These are phyloP conservation scores for Sechiopsis laciniata DNA, from an alignment of 306 rosid genomes.

Conservation along the genomic window DNA sequence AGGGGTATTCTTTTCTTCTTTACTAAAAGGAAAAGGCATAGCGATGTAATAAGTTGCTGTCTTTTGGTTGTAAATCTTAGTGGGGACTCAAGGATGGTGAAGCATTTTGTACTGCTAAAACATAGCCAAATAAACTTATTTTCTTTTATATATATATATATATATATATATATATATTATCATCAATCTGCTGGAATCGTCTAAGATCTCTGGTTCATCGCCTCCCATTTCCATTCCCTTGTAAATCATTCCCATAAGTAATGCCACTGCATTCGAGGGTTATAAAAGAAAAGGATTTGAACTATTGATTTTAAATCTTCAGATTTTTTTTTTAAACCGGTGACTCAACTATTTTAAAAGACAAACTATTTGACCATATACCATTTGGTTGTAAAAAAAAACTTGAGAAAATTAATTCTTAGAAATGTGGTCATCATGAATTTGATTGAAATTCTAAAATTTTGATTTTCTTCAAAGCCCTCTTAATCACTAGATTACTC, in stretches of 20 bases:
- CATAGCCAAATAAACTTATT: background rate
- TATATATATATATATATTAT: background rate
- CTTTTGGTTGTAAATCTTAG: background rate
- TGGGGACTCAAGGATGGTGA: background rate
- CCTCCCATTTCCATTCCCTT: background rate
- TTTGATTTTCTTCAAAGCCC: too few species aligned
- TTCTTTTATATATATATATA: background rate
- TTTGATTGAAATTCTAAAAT: too few species aligned
- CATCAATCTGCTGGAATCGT: background rate
- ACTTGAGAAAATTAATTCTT: too few species aligned
- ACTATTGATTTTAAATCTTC: background rate
- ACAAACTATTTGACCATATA: too few species aligned
- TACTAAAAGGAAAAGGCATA: background rate
- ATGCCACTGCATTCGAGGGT: background rate
- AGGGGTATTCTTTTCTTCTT: background rate
- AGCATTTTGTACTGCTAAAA: background rate
- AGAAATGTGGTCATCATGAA: too few species aligned
- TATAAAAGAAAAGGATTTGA: too few species aligned
- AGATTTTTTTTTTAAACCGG: background rate
- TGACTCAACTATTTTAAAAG: too few species aligned
- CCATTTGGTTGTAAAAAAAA: too few species aligned
- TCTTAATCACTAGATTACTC: too few species aligned
- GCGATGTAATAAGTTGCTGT: background rate
- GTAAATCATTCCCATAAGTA: background rate
- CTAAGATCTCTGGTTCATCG: background rate